Base-by-base conservation (phyloP, 176 grass and related monocot species). In the Thinopyrum elongatum region DNA sequence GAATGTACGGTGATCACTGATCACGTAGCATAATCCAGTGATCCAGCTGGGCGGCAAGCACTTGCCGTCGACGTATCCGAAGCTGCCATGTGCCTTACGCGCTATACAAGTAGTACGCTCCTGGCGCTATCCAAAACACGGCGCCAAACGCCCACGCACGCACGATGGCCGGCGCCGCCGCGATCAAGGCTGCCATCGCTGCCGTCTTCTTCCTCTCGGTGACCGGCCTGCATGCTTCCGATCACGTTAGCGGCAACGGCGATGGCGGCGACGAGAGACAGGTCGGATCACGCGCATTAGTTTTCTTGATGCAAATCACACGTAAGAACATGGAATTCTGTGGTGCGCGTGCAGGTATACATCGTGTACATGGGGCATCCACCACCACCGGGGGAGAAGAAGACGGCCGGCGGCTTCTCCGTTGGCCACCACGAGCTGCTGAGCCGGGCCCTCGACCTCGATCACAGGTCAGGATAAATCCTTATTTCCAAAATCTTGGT, bases 331-430 rank as follows among this genome's bases (percentile, higher is more conserved):
- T 42, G 38, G 10, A 46, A 7, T 4, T 26, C 9, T 44, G 6
- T 51, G 2, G 22, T 71, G 69, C 21, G 35, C 4, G 35, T 76
- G 28, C 57, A 91, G 85, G 33, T 76, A 5, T 90, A 87, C 35
- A 80, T 90, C 49, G 89, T 90, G 65, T 87, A 87, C 39, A 65
- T 87, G 89, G 85, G 89, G 19, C 41, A 83, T 49, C 63, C 72
- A 19, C 1, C 31, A 1, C 35, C 59, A 21, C 39, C 55, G 0
- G 51, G 2, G 16, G 44, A 12, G 44, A 16, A 76, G 73, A 36
- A 17, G 31, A 69, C 66, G 31, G 67, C 30, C 39, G 55, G 15
- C 4, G 33, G 16, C 25, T 59, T 44, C 17, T 79, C 76, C 6
- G 26, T 35, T 3, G 26, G 16, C 44, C 80, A 87, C 72, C 71